phyloP scores from a whole-genome alignment of 2,329 filamentous ascomycete genomes.

The Dothideomycetes sp. region DNA sequence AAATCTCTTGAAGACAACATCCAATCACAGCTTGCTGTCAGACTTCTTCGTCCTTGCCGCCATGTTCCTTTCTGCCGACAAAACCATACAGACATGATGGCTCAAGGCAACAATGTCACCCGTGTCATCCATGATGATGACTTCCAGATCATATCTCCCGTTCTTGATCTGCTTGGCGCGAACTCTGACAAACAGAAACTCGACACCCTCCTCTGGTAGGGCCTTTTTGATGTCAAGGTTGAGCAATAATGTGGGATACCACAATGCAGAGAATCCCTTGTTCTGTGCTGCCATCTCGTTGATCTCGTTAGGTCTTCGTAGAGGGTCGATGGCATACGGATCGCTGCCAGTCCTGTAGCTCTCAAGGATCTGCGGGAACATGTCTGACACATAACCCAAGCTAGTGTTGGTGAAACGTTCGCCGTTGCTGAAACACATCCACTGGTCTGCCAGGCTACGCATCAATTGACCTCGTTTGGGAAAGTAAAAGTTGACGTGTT shows the following conservation, averaged over 20 bases:
- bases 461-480: constrained; percentile 38
- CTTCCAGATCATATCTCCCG: constrained; percentile 65
- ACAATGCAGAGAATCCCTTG: constrained; percentile 38
- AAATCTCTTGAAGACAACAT: too few relatives aligned
- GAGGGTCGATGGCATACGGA: constrained; percentile 24
- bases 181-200: constrained; percentile 62
- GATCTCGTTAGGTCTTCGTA: constrained; percentile 19
- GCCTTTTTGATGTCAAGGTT: constrained; percentile 70
- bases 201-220: constrained; percentile 56
- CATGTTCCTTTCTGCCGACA: constrained; percentile 56
- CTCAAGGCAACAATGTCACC: constrained; percentile 60
- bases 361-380: constrained; percentile 59
- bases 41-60: constrained; percentile 36
- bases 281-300: constrained; percentile 21
- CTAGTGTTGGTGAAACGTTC: constrained; percentile 57
- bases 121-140: constrained; percentile 54
- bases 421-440: constrained; percentile 53
- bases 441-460: constrained; percentile 49
- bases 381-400: constrained; percentile 59
- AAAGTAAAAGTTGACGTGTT: constrained; percentile 44
- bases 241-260: constrained; percentile 69
- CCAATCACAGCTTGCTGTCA: constrained; percentile 12
- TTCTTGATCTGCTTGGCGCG: constrained; percentile 58
- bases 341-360: constrained; percentile 27
- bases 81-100: constrained; percentile 57